Percentiles rank a stretch among this genome's conserved stretches.
These are phyloP conservation scores for Ophiocordyceps camponoti-floridani DNA, from an alignment of 2,329 filamentous ascomycete genomes.

Conservation along the genomic window DNA sequence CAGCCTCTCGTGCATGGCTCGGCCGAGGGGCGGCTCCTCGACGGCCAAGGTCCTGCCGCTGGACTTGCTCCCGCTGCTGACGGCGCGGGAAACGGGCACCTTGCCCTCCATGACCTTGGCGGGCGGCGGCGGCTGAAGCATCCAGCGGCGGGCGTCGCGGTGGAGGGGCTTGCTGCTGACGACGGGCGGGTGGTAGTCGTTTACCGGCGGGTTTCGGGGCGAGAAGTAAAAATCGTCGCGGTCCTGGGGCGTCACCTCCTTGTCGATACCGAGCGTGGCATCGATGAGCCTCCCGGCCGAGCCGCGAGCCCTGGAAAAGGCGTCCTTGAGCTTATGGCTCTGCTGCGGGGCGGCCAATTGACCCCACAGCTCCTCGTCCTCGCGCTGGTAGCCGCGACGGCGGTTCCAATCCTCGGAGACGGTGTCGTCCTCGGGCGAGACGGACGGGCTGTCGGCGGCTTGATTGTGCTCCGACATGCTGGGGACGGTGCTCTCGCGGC, in stretches of 20 bases:
- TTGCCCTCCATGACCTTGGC: conserved; percentile 86
- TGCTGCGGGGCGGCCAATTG: conserved; percentile 21
- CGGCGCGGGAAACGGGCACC: conserved; percentile 46
- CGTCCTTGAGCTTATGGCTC: conserved; percentile 38
- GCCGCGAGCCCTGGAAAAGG: conserved; percentile 38
- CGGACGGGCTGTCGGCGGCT: conserved; percentile 13
- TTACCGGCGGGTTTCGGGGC: conserved; percentile 53
- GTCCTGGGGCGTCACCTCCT: conserved; percentile 30
- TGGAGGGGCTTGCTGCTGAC: conserved; percentile 57
- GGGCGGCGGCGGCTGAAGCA: conserved; percentile 81
- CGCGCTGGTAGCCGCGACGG: conserved; percentile 57
- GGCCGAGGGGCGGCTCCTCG: conserved; percentile 23
- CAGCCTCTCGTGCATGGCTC: conserved; percentile 25
- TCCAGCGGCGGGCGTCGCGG: conserved; percentile 64
- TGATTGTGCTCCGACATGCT: conserved; percentile 21
- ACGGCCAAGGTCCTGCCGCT: conserved; percentile 24
- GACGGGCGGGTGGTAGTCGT: conserved; percentile 72
- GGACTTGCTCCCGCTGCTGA: conserved; percentile 34
- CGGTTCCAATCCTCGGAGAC: conserved; percentile 47
- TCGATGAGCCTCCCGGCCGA: conserved; percentile 36
- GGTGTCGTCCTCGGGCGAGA: conserved; percentile 18
- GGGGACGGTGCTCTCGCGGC: conserved; percentile 31
- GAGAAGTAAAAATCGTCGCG: conserved; percentile 43
- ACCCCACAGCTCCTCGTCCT: conserved; percentile 80
- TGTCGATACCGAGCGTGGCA: conserved; percentile 32